These are phyloP conservation scores for Geranium incanum DNA, from an alignment of 441 rosid genomes.

Conservation along the genomic window DNA sequence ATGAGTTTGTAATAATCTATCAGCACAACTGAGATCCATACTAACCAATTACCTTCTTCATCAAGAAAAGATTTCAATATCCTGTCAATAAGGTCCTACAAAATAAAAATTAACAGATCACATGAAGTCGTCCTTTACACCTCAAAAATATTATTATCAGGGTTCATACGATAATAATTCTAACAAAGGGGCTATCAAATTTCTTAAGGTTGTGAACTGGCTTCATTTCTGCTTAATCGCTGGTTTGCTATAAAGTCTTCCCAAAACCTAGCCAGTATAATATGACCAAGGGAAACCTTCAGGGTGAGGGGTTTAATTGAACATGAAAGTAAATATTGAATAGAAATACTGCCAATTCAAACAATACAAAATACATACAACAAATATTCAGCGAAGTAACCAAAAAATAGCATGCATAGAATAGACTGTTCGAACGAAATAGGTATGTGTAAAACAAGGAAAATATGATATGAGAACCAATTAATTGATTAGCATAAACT, in stretches of 20 bases:
- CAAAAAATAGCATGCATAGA: background rate
- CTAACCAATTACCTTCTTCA: conserved; percentile 52
- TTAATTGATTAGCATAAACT: background rate
- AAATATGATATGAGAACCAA: background rate
- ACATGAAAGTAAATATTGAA: background rate
- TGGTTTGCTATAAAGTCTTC: background rate
- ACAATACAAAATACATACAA: background rate
- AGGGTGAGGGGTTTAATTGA: background rate
- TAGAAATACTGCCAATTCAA: background rate
- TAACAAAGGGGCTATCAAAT: background rate
- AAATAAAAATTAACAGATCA: conserved; percentile 13
- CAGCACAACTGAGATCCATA: conserved; percentile 5
- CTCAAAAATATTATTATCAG: background rate
- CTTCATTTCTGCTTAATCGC: background rate
- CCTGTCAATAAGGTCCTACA: conserved; percentile 85
- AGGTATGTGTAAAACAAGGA: background rate
- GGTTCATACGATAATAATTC: background rate
- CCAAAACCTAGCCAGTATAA: background rate
- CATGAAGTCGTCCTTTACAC: background rate
- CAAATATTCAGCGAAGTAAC: too few relatives aligned
- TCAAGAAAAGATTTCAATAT: conserved; percentile 59
- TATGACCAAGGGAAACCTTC: background rate
- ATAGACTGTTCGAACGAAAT: background rate
- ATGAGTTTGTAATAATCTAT: background rate
- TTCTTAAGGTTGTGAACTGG: background rate